Base-by-base conservation (phyloP, 495 filamentous ascomycete genomes). In the Penicillium pancosmium region DNA sequence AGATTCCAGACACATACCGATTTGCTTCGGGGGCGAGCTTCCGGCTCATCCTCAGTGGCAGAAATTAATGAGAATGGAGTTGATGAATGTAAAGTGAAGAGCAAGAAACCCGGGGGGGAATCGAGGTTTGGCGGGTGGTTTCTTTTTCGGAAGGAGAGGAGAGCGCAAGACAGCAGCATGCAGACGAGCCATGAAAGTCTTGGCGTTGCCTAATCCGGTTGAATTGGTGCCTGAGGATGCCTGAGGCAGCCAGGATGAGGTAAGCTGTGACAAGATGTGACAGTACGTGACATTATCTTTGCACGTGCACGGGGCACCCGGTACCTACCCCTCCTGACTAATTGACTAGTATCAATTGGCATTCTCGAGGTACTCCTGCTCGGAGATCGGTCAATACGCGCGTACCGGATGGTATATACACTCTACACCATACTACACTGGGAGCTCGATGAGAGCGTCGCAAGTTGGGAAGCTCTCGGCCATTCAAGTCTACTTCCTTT, bases 1-100 rank as follows among this genome's bases (percentile, higher is more conserved):
- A 63, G 53, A 67, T 25, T 25, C 19, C 52, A 68, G 23, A 34
- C 21, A 85, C 88, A 70, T 81, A 92, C 89, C 91, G 86, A 83
- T 95, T 95, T 79, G 93, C 92, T 88, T 97, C 91, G 74, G 92
- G 91, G 79, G 92, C 91, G 80, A 96, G 88, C 83, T 96, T 96
- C 64, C 78, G 76, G 75, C 76, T 79, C 78, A 80, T 80, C 71
- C 76, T 80, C 69, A 67, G 73, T 21, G 67, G 52, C 57, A 65
- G 60, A 66, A 55, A 41, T 15, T 38, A 48, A 31, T 18, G 27
- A 51, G 34, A 12, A 16, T 46, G 44, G 38, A 21, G 40, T 53
- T 57, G 18, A 55, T 56, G 49, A 62, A 53, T 54, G 60, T 56
- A 53, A 57, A 59, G 61, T 54, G 36, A 58, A 48, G 48, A 57